phyloP scores from a whole-genome alignment of 352 stramenopile genomes.

The Nothophytophthora sp. region DNA sequence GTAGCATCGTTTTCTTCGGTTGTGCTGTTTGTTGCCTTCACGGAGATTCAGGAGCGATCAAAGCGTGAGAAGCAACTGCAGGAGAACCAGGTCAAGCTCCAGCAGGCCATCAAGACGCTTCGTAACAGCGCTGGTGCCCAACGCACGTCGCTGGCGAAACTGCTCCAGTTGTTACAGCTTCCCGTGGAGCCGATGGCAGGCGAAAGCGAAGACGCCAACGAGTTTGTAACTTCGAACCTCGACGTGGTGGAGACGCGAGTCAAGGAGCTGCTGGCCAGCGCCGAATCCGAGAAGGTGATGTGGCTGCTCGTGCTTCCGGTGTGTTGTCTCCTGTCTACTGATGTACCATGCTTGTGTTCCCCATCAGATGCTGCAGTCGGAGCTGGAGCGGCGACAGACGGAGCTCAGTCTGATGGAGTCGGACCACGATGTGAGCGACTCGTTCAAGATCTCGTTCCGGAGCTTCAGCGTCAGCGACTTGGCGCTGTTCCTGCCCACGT shows the following conservation, averaged over 20 bases:
- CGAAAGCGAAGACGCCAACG: slow-evolving; percentile 39
- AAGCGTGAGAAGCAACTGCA: slow-evolving; percentile 63
- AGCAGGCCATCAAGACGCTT: slow-evolving; percentile 63
- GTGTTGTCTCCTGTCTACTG: background rate
- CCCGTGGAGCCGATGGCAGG: slow-evolving; percentile 17
- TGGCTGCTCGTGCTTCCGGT: background rate
- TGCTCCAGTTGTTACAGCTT: slow-evolving; percentile 63
- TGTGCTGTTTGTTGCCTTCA: slow-evolving; percentile 30
- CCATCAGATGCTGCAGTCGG: slow-evolving; percentile 49
- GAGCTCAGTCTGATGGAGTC: slow-evolving; percentile 65
- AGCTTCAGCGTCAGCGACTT: slow-evolving; percentile 84
- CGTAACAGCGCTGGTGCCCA: slow-evolving; percentile 54
- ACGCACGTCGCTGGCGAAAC: slow-evolving; percentile 48
- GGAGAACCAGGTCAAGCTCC: slow-evolving; percentile 65
- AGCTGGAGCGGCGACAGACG: slow-evolving; percentile 58
- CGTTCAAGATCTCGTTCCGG: slow-evolving; percentile 88
- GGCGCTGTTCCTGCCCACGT: slow-evolving; percentile 85
- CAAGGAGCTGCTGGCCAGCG: slow-evolving; percentile 51
- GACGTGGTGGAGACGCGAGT: slow-evolving; percentile 56
- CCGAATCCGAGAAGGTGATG: slow-evolving; percentile 61
- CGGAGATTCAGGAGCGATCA: slow-evolving; percentile 79
- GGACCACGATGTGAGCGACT: slow-evolving; percentile 57
- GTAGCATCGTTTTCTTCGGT: slow-evolving; percentile 22
- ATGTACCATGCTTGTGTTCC: slow-evolving; percentile 1
- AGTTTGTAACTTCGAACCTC: slow-evolving; percentile 47